Conservation (phyloP, 495 filamentous ascomycete species). For the Tuber microsphaerosporum region DNA sequence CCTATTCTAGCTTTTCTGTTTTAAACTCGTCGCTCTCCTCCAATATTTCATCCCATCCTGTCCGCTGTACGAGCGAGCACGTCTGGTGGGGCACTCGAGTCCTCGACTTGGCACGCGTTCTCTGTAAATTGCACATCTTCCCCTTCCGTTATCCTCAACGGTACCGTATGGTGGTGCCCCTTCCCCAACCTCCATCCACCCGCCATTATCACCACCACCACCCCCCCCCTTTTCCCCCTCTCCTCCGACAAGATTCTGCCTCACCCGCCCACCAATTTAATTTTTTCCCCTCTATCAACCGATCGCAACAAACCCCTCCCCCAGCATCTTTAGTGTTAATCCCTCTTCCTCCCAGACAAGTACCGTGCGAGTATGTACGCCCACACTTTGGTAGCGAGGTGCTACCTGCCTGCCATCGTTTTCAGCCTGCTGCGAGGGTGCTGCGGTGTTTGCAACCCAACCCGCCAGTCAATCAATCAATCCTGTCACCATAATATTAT, state of each 20-base stretch:
- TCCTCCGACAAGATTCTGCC: background rate
- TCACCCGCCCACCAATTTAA: background rate
- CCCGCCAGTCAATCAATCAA: background rate
- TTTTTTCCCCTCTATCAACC: background rate
- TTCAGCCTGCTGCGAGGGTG: background rate
- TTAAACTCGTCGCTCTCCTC: conserved; percentile 9
- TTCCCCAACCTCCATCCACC: conserved; percentile 24
- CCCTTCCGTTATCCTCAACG: conserved; percentile 11
- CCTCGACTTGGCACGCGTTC: background rate
- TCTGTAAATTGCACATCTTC: conserved; percentile 11
- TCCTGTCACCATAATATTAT: background rate
- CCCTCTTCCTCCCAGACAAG: conserved; percentile 27
- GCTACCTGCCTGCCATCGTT: conserved; percentile 16
- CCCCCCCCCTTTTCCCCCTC: conserved; percentile 2
- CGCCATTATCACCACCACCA: conserved; percentile 12
- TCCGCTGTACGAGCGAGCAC: background rate
- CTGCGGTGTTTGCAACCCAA: background rate
- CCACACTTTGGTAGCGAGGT: conserved; percentile 30
- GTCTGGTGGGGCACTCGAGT: background rate
- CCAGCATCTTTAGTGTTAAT: conserved; percentile 14
- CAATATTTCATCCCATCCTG: background rate
- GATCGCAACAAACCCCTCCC: background rate
- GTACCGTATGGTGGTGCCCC: conserved; percentile 18
- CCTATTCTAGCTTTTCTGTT: background rate
- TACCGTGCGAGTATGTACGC: conserved; percentile 17